Evolutionary conservation across 1,139 yeast species (phyloP).

Genomic region (Yamadazyma friedrichii): DNA sequence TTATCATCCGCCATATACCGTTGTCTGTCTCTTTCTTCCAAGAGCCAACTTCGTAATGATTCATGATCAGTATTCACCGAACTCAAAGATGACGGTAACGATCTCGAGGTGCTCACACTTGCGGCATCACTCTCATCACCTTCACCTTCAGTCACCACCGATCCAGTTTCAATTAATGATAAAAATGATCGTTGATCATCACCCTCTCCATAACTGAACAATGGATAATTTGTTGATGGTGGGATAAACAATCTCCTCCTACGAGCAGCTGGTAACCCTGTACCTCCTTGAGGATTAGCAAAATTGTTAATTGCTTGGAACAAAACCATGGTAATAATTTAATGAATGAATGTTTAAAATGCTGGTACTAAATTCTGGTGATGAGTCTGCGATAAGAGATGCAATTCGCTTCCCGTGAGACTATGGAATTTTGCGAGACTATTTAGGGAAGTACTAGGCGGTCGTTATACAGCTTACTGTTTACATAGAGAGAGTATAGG

Average conservation of each 20-base stretch:
- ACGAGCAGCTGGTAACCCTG: slow-evolving; percentile 37
- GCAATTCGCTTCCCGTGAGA: not conserved
- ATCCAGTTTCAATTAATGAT: slow-evolving; percentile 39
- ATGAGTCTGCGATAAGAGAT: slow-evolving; percentile 1
- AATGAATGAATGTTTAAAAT: not conserved
- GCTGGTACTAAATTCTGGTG: not conserved
- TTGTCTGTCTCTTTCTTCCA: slow-evolving; percentile 67
- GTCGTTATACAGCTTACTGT: too few species aligned
- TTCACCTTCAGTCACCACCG: slow-evolving; percentile 42
- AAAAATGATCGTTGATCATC: slow-evolving; percentile 68
- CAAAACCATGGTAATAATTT: slow-evolving; percentile 33
- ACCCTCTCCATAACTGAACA: slow-evolving; percentile 60
- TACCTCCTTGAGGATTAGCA: slow-evolving; percentile 40
- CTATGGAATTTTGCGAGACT: not conserved
- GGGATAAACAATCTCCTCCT: slow-evolving; percentile 58
- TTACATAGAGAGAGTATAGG: too few species aligned
- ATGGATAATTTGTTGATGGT: slow-evolving; percentile 67
- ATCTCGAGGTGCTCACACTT: slow-evolving; percentile 52
- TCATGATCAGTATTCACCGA: slow-evolving; percentile 54
- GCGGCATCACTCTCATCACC: slow-evolving; percentile 49
- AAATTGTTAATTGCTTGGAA: slow-evolving; percentile 40
- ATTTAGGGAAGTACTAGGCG: not conserved
- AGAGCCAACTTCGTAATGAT: slow-evolving; percentile 56
- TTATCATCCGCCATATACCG: slow-evolving; percentile 25
- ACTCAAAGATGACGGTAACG: slow-evolving; percentile 63